Conservation (phyloP, 2,329 filamentous ascomycete genomes). For the Pestalotiopsis fici region DNA sequence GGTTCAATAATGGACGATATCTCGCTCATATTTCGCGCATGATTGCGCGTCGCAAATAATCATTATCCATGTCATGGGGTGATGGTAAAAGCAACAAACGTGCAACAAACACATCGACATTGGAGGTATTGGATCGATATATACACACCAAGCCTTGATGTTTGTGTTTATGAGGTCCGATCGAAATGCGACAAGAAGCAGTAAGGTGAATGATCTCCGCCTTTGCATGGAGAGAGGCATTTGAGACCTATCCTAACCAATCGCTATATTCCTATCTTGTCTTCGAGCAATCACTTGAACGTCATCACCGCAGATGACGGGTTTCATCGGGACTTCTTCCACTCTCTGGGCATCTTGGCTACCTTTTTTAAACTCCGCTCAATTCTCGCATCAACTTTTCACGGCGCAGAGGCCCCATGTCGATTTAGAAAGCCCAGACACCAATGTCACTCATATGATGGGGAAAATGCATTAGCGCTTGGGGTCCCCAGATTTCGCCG, state of each 20-base stretch:
- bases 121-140: too few species aligned
- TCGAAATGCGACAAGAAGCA: too few species aligned
- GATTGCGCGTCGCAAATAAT: background rate
- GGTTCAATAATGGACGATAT: background rate
- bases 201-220: too few species aligned
- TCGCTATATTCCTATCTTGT: too few species aligned
- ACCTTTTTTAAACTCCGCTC: background rate
- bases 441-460: background rate
- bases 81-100: background rate
- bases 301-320: too few species aligned
- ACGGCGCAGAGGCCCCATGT: background rate
- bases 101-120: too few species aligned
- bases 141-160: too few species aligned
- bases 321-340: too few species aligned
- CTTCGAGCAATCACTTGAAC: too few species aligned
- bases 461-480: background rate
- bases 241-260: too few species aligned
- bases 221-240: too few species aligned
- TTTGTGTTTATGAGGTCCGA: too few species aligned
- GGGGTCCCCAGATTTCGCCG: background rate
- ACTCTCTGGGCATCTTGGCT: background rate
- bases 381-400: background rate
- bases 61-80: background rate
- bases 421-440: background rate
- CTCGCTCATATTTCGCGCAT: background rate